Base-by-base conservation (phyloP, 352 stramenopile genomes). In the Globisporangium alternatum region DNA sequence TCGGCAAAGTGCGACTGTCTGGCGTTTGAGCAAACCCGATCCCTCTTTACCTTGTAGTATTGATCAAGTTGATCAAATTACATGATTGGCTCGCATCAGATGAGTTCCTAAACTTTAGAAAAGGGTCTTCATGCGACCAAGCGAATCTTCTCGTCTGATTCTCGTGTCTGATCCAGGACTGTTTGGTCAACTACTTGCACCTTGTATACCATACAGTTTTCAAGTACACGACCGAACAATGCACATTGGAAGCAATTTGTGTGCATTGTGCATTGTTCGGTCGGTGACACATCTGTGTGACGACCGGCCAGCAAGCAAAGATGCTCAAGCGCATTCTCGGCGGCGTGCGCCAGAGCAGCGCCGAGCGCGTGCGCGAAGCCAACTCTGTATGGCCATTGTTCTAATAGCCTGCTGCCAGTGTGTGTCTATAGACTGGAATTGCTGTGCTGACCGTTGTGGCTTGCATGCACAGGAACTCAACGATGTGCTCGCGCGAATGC, bases 401-500 rank as follows among this genome's bases (percentile, higher is more conserved):
- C 13, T 54, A 12, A 22, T 22, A 21, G 21, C 0, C 55, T 43
- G 1, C 44, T 41, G 10, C n/a, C 56, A 7, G 17, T 57, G n/a
- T 31, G 51, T 31, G 33, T 9, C 3, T 28, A 21, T 43, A n/a
- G 41, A 22, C 19, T 22, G 8, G 10, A 10, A 12, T 19, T 41
- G 37, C 45, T 49, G 2, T 43, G 21, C 12, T 41, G 30, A 30
- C 31, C 15, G 17, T n/a, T 64, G 28, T 44, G 19, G 31, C 7
- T 57, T n/a, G 19, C 53, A 35, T 9, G 2, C 35, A 19, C 53
- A 91, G 83, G 77, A 86, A 60, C 66, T 92, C 31, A 76, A 89
- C 39, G 66, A 77, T 21, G 78, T 92, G 66, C 66, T 92, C 41
- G 44, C 39, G 13, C 74, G 86, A 60, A 69, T 92, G 62, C 72